phyloP scores from a whole-genome alignment of 2,329 filamentous ascomycete species.

The Neopestalotiopsis rosae region DNA sequence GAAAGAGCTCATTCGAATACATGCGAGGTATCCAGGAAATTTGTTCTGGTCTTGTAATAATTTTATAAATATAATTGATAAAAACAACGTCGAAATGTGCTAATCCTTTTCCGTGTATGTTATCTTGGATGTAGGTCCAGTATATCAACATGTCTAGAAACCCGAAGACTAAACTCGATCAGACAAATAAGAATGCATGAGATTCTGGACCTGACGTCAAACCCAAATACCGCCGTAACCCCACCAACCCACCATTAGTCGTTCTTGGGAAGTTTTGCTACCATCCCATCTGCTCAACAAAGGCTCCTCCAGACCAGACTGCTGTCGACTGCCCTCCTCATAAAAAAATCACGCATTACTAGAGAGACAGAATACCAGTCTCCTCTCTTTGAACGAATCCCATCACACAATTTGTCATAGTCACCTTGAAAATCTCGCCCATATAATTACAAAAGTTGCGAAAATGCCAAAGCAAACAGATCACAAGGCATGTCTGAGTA shows the following conservation, averaged over 20 bases:
- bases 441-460: conserved; percentile 45
- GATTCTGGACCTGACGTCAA: conserved; percentile 15
- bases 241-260: conserved; percentile 19
- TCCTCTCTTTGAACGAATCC: neutral
- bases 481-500: conserved; percentile 67
- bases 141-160: too few relatives aligned
- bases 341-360: conserved; percentile 16
- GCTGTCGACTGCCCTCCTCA: conserved; percentile 20
- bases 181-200: neutral
- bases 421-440: conserved; percentile 10
- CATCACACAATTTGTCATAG: neutral
- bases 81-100: too few relatives aligned
- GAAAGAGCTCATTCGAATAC: neutral
- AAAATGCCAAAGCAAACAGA: conserved; percentile 47
- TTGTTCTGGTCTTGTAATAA: too few relatives aligned
- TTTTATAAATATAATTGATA: too few relatives aligned
- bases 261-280: conserved; percentile 11
- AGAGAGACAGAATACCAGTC: neutral
- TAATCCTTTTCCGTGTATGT: too few relatives aligned
- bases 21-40: too few relatives aligned
- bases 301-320: conserved; percentile 21
- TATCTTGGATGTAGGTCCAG: too few relatives aligned
- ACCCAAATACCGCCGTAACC: conserved; percentile 4
- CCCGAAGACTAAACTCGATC: neutral
- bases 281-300: conserved; percentile 14